Evolutionary conservation across 2,329 filamentous ascomycete species (phyloP).

Genomic region (Cladosporium velox): DNA sequence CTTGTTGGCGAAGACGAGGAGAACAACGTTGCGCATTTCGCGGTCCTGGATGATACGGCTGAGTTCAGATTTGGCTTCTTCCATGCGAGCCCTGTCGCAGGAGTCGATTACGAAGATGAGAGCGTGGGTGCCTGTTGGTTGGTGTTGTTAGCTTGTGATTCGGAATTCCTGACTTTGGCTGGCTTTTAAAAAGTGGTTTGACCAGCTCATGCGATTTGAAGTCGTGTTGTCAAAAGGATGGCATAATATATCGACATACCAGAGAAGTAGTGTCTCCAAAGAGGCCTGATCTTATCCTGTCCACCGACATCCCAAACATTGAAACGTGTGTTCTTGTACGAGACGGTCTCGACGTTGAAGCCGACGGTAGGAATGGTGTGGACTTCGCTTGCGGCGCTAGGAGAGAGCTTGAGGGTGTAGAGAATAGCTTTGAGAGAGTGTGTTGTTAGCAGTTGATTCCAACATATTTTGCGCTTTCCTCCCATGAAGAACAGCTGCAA

Average conservation of each 20-base stretch:
- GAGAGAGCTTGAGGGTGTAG: slow-evolving; percentile 93
- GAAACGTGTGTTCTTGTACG: slow-evolving; percentile 99
- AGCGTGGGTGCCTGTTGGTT: slow-evolving; percentile 74
- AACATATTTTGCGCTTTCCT: not conserved
- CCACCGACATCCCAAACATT: slow-evolving; percentile 99
- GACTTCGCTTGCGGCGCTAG: slow-evolving; percentile 76
- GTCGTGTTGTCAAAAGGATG: not conserved
- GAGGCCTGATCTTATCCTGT: slow-evolving; percentile 99
- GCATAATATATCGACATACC: slow-evolving; percentile 32
- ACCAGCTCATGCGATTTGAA: not conserved
- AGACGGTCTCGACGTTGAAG: slow-evolving; percentile 99
- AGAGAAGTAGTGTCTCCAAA: slow-evolving; percentile 99
- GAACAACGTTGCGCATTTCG: slow-evolving; percentile 94
- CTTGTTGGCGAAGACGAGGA: slow-evolving; percentile 99
- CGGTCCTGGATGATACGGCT: slow-evolving; percentile 99
- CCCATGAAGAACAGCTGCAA: not conserved
- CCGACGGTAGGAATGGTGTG: slow-evolving; percentile 99
- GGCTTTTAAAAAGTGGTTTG: not conserved
- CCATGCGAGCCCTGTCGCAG: slow-evolving; percentile 97
- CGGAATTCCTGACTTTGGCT: not conserved
- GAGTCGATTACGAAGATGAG: slow-evolving; percentile 99
- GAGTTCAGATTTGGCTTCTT: slow-evolving; percentile 94
- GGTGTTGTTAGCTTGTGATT: slow-evolving; percentile 7
- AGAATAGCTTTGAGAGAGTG: slow-evolving; percentile 66
- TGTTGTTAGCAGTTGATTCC: slow-evolving; percentile 4